Evolutionary conservation across 768 basidiomycete genomes (phyloP), one percentile per base, ranked within the genome.

Genomic region (Trametes villosa): DNA sequence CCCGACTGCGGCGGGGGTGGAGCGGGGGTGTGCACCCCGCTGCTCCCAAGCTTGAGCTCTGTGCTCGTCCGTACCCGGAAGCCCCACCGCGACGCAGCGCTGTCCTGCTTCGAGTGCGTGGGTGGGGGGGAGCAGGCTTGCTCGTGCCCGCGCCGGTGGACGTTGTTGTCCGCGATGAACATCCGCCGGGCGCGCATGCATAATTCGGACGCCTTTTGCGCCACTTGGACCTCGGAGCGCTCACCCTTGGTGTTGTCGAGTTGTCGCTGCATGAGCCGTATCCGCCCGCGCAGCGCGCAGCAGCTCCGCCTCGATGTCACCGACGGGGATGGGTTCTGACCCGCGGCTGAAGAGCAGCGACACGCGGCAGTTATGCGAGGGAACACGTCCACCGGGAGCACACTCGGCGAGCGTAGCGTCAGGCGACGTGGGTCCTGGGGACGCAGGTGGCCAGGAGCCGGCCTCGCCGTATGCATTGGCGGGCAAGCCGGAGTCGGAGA

Each of bases 191-290:
- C 92, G 55, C 84, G 86, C 64, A 91, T 86, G 70, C 93, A 95
- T 0, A 83, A 83, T 65, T 98, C 94, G 34, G 90, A 92, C 4
- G 96, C 96, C 69, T 93, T 87, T 49, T 86, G 81, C 3, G 92
- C 93, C 73, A 97, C 96, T 62, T 84, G 87, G 1, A 87, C 81
- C 69, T 96, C 94, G 38, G 70, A 77, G 46, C 96, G 75, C 59
- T 93, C 90, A 61, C 84, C 81, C 66, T 83, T 84, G 18, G 82
- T 78, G 30, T 81, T 83, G 33, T 87, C 86, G 18, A 95, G 72
- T 55, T 89, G 84, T 22, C 79, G 72, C 65, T 85, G 85, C 57
- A 87, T 65, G 2, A 76, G 65, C 42, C 72, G 75, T 31, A 94
- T 59, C 69, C 93, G 90, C 55, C 78, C 80, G 33, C 85, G 84